Base-by-base conservation (phyloP, 2,329 filamentous ascomycete genomes). In the Harringtonia lauricola region DNA sequence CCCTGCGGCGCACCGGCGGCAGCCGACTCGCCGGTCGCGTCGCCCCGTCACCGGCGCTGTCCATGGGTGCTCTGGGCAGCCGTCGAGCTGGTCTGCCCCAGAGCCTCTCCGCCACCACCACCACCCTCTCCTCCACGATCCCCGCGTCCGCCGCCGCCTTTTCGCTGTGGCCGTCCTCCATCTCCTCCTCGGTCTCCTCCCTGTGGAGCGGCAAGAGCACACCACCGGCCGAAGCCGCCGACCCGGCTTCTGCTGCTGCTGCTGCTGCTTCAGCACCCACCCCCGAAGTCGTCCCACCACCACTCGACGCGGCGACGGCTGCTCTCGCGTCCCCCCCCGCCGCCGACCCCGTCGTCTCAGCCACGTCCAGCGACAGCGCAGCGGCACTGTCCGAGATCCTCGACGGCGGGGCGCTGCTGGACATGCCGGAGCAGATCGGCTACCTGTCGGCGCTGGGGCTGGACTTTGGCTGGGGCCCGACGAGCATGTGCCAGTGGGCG, bases 381-480 rank as follows among this genome's bases (percentile, higher is more conserved):
- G 42, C 38, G 3, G 39, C 19, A 2, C 21, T 51, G 5, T 13
- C 39, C 37, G 51, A 57, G 30, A 39, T 64, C 24, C 57, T 64
- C 40, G 58, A 61, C 39, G 56, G 61, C 45, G 47, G 48, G 12
- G 64, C 70, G 43, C 62, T 76, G 43, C 69, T 79, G 47, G 64
- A 73, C 49, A 75, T 87, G 49, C 78, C 83, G 30, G 83, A 90
- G 56, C 70, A 78, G 41, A 76, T 94, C 46, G 92, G 92, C 49
- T 95, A 89, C 57, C 68, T 98, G 46, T 77, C 85, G 53, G 72
- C 78, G 8, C 69, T 96, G 12, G 92, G 92, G 4, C 67, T 98
- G 19, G 86, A 96, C 55, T 96, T 83, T 56, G 88, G 90, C 57
- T 89, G 70, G 67, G 90, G 90, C 15, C 77, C 85, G 6, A 86